Evolutionary conservation across 441 rosid species (phyloP).

Genomic region (Eutrema salsugineum): DNA sequence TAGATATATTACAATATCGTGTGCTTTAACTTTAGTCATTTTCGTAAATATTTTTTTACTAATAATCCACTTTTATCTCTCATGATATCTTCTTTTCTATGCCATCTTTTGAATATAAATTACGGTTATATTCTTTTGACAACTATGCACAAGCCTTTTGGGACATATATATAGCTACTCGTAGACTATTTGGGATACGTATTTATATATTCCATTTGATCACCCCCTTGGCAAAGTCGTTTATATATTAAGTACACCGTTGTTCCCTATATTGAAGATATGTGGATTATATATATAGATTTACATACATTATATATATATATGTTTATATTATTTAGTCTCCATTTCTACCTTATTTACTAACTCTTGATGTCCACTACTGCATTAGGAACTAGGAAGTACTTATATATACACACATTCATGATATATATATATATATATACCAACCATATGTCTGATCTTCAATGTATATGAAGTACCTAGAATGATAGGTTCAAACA

Average conservation of each 20-base stretch:
- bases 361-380: neutral
- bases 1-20: conserved; percentile 15
- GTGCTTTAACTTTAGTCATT: conserved; percentile 27
- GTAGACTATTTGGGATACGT: conserved; percentile 16
- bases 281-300: neutral
- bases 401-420: neutral
- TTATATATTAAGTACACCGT: neutral
- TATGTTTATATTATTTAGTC: neutral
- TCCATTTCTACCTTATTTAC: neutral
- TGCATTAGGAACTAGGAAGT: too few relatives aligned
- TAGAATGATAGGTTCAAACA: neutral
- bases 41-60: conserved; percentile 1
- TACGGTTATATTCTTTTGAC: conserved; percentile 19
- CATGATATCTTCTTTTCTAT: conserved; percentile 8
- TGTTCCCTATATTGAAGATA: conserved; percentile 10
- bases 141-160: conserved; percentile 31
- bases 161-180: conserved; percentile 14
- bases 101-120: conserved; percentile 12
- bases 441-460: neutral
- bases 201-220: conserved; percentile 7
- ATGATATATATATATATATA: too few relatives aligned
- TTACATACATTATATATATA: neutral
- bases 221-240: neutral
- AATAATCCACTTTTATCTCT: conserved; percentile 1
- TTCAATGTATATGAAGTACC: neutral